Evolutionary conservation across 2,329 filamentous ascomycete species (phyloP).

Genomic region (Hypoxylon sp.): DNA sequence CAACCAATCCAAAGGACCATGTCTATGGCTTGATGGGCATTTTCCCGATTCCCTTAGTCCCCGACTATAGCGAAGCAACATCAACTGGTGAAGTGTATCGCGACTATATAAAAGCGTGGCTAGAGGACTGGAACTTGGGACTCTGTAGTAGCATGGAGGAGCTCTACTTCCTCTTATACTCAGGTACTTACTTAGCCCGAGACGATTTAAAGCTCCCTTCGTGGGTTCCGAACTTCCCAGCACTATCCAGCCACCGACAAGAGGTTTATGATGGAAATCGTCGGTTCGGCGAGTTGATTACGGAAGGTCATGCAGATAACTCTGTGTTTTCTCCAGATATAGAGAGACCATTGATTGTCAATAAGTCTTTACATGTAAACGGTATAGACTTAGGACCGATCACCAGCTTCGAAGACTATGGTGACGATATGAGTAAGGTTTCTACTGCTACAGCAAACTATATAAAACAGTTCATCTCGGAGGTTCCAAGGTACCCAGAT

Average conservation of each 20-base stretch:
- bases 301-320: neutral
- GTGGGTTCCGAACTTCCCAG: slow-evolving; percentile 1
- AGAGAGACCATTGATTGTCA: neutral
- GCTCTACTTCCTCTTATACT: slow-evolving; percentile 6
- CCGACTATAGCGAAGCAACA: slow-evolving; percentile 2
- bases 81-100: neutral
- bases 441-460: neutral
- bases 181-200: neutral
- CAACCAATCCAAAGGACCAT: slow-evolving; percentile 7
- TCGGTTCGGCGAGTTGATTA: neutral
- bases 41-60: neutral
- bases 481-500: neutral
- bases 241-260: slow-evolving; percentile 1
- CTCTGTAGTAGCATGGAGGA: neutral
- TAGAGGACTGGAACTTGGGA: neutral
- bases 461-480: slow-evolving; percentile 1
- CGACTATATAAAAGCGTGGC: neutral
- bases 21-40: slow-evolving; percentile 7
- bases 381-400: slow-evolving; percentile 1
- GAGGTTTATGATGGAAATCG: neutral
- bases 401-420: slow-evolving; percentile 1
- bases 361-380: neutral
- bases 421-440: slow-evolving; percentile 3
- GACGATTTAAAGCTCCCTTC: neutral
- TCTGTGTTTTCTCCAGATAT: neutral